These are phyloP conservation scores for Brassica balearica DNA, from an alignment of 441 rosid species.

Conservation along the genomic window DNA sequence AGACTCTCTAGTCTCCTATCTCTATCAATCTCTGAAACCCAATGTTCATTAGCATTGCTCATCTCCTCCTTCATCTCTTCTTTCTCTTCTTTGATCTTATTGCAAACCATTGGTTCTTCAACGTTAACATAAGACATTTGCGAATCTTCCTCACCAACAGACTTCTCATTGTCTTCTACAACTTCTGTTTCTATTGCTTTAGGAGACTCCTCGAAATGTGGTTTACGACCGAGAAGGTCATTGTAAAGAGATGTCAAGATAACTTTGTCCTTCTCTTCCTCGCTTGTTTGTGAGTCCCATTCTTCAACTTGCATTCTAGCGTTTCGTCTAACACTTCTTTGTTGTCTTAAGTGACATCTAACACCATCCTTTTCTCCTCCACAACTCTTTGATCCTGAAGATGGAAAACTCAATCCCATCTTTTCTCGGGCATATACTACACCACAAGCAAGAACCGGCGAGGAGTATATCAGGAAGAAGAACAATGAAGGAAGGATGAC, in stretches of 20 bases:
- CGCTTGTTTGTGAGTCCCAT: constrained; percentile 42
- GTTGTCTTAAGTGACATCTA: constrained; percentile 41
- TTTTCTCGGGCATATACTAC: constrained; percentile 43
- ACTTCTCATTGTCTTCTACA: constrained; percentile 14
- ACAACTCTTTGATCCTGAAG: constrained; percentile 24
- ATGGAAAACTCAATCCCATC: constrained; percentile 33
- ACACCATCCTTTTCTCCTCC: constrained; percentile 18
- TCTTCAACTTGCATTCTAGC: constrained; percentile 49
- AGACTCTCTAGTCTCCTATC: constrained; percentile 77
- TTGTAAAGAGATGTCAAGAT: constrained; percentile 37
- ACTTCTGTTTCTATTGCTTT: constrained; percentile 32
- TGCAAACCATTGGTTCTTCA: constrained; percentile 28
- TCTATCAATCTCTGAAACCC: constrained; percentile 79
- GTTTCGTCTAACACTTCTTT: constrained; percentile 59
- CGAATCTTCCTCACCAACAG: constrained; percentile 9
- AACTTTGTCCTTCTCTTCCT: constrained; percentile 39
- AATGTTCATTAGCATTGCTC: constrained; percentile 79
- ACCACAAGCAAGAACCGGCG: constrained; percentile 54
- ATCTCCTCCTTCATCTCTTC: constrained; percentile 74
- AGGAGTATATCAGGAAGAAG: constrained; percentile 57
- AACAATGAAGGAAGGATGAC: constrained; percentile 62
- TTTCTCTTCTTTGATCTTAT: constrained; percentile 51
- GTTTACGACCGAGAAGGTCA: constrained; percentile 38
- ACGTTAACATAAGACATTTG: constrained; percentile 8
- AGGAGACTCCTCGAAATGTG: constrained; percentile 42